phyloP scores from a whole-genome alignment of 129 eudicot species.

The Heracleum sosnowskyi region DNA sequence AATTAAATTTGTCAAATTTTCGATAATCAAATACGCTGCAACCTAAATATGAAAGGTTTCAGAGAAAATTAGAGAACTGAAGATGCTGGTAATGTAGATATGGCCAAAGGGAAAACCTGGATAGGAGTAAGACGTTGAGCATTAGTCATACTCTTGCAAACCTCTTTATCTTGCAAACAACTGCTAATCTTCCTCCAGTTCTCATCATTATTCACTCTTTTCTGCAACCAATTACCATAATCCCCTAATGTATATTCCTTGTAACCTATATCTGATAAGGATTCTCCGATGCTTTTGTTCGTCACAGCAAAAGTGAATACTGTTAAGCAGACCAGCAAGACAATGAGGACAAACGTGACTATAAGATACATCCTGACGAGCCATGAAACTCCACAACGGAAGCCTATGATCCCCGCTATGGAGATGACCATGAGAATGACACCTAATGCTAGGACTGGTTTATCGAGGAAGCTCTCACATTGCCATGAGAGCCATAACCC shows the following conservation, averaged over 20 bases:
- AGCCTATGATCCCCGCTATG: conserved; percentile 43
- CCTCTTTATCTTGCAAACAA: conserved; percentile 42
- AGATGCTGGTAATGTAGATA: no score
- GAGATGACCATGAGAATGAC: conserved; percentile 35
- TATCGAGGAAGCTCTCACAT: not conserved
- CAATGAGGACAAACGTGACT: conserved; percentile 32
- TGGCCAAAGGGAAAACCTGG: not conserved
- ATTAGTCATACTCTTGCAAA: conserved; percentile 17
- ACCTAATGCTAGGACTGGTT: conserved; percentile 17
- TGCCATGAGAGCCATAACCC: not conserved
- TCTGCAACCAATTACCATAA: conserved; percentile 57
- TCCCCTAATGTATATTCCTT: conserved; percentile 34
- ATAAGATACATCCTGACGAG: conserved; percentile 37
- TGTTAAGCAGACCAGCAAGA: conserved; percentile 32
- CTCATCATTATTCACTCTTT: conserved; percentile 26
- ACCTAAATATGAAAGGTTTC: no score
- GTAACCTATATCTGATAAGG: conserved; percentile 32
- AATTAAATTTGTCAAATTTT: no score
- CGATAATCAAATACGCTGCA: no score
- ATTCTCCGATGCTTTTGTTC: conserved; percentile 35
- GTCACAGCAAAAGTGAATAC: conserved; percentile 42
- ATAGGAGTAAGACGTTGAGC: not conserved
- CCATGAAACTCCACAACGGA: conserved; percentile 24
- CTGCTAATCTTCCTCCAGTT: conserved; percentile 52
- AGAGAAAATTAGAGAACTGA: no score